A percentile compares a stretch with the other conserved stretches of the same genome.
phyloP scores from a whole-genome alignment of 306 rosid species.

The Cucumis melo region DNA sequence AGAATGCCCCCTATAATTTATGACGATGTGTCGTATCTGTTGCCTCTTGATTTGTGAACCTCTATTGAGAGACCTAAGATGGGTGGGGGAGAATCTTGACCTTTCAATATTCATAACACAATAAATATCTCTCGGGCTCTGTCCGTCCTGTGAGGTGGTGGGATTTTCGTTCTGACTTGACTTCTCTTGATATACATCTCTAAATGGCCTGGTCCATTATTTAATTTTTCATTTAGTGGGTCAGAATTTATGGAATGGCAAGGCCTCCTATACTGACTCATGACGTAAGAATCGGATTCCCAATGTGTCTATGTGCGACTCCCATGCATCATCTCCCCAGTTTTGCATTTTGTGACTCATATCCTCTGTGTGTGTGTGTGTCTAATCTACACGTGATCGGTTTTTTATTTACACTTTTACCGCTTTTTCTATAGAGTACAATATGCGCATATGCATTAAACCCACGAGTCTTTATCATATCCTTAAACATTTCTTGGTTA shows the following conservation, averaged over 20 bases:
- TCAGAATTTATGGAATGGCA: slow-evolving; percentile 37
- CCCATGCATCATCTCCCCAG: slow-evolving; percentile 27
- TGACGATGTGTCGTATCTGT: slow-evolving; percentile 15
- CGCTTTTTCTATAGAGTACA: not conserved
- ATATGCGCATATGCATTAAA: not conserved
- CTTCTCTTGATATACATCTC: not conserved
- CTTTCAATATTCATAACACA: slow-evolving; percentile 13
- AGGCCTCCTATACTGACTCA: slow-evolving; percentile 29
- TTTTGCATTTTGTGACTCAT: not conserved
- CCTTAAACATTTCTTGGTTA: not conserved
- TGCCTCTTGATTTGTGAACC: slow-evolving; percentile 2
- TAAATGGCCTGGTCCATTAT: slow-evolving; percentile 26
- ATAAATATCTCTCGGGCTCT: slow-evolving; percentile 13
- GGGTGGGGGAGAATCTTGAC: slow-evolving; percentile 19
- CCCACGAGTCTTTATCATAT: not conserved
- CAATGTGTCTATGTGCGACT: slow-evolving; percentile 25
- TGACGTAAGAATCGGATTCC: slow-evolving; percentile 28
- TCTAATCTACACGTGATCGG: not conserved
- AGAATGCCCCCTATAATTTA: not conserved
- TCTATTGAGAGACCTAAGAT: not conserved
- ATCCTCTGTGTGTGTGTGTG: not conserved
- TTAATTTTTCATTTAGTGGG: slow-evolving; percentile 24
- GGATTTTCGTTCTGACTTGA: slow-evolving; percentile 23
- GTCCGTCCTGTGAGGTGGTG: slow-evolving; percentile 18
- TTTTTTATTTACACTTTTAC: not conserved